These are phyloP conservation scores for Metschnikowia gelsemii DNA, from an alignment of 805 yeast species.

Conservation along the genomic window DNA sequence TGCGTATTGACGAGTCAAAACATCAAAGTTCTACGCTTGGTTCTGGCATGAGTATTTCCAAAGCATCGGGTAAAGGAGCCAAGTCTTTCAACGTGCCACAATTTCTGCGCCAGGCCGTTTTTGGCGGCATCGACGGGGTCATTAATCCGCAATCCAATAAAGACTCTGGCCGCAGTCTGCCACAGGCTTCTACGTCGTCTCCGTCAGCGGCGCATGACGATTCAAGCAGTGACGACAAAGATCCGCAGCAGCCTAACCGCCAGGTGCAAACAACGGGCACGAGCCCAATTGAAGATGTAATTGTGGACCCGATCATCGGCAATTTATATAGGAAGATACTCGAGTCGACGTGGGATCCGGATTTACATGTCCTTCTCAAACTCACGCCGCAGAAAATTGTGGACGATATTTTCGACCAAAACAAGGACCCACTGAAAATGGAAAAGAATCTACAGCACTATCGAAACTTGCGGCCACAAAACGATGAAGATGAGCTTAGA, in stretches of 20 bases:
- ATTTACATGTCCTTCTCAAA: constrained; percentile 46
- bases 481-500: constrained; percentile 24
- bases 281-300: constrained; percentile 20
- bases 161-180: constrained; percentile 6
- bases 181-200: not conserved
- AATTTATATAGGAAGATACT: constrained; percentile 53
- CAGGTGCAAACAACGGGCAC: constrained; percentile 12
- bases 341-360: constrained; percentile 62
- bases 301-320: constrained; percentile 51
- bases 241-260: constrained; percentile 2
- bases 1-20: constrained; percentile 33
- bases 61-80: constrained; percentile 22
- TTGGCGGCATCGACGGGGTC: constrained; percentile 51
- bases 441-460: constrained; percentile 23
- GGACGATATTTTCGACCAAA: constrained; percentile 64
- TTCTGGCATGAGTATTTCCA: constrained; percentile 11
- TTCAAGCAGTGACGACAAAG: constrained; percentile 3
- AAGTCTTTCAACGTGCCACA: constrained; percentile 36
- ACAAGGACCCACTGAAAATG: constrained; percentile 18
- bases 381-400: constrained; percentile 67
- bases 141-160: constrained; percentile 18
- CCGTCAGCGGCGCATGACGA: not conserved
- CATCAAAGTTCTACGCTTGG: constrained; percentile 4
- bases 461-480: constrained; percentile 20
- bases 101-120: constrained; percentile 43